A percentile compares a stretch with the other conserved stretches of the same genome.
Evolutionary conservation across 345 rosid species (phyloP).

Genomic region (Citrus inodora): DNA sequence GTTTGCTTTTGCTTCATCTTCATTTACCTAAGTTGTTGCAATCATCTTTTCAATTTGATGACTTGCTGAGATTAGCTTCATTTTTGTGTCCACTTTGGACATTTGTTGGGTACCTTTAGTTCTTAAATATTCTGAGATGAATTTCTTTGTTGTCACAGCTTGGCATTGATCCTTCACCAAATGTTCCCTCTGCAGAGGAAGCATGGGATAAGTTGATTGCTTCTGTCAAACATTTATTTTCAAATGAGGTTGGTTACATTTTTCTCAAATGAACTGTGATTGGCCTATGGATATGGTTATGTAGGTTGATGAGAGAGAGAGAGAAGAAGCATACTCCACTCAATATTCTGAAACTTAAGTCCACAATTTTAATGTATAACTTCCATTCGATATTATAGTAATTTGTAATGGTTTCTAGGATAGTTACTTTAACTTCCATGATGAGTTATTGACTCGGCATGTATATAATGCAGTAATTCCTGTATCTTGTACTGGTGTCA

Average conservation of each 20-base stretch:
- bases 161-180: conserved; percentile 42
- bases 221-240: conserved; percentile 52
- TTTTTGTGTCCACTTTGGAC: not conserved
- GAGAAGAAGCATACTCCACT: not conserved
- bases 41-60: conserved; percentile 1
- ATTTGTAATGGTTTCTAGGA: not conserved
- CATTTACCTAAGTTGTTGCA: not conserved
- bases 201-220: conserved; percentile 54
- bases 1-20: conserved; percentile 36
- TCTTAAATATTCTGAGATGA: not conserved
- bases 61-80: not conserved
- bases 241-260: conserved; percentile 64
- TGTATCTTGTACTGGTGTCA: not conserved
- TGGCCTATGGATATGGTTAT: not conserved
- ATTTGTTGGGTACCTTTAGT: not conserved
- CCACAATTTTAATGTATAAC: not conserved
- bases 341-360: not conserved
- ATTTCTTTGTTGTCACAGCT: conserved; percentile 49
- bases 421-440: not conserved
- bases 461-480: not conserved
- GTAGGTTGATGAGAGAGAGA: not conserved
- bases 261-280: conserved; percentile 2
- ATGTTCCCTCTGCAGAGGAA: conserved; percentile 54
- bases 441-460: not conserved
- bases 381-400: not conserved